Base-by-base conservation (phyloP, 306 rosid genomes). In the Sechiopsis laciniata region DNA sequence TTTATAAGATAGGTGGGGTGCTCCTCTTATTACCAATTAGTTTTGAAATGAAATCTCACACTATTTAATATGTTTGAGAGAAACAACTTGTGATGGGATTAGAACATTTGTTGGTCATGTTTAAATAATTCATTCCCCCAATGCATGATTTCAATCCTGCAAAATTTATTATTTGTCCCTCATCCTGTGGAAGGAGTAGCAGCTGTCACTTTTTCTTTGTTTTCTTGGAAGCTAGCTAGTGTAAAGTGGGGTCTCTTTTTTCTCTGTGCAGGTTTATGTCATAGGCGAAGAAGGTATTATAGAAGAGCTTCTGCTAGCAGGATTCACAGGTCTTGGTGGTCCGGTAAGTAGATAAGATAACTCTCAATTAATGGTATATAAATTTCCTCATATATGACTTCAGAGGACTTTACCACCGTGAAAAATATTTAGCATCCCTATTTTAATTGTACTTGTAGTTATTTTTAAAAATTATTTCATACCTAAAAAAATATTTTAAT, bases 251-350 rank as follows among this genome's bases (percentile, higher is more conserved):
- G 35, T 53, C 40, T 21, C 21, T 71, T 26, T 65, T 53, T 62
- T 76, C 77, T 74, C 62, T 73, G 48, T 77, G 78, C 84, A 94
- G 98, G 87, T 90, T 76, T 94, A 90, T 82, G 98, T 86, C 51
- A 87, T 94, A 35, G 98, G 98, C 14, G 94, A 81, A 68, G 89
- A 89, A 53, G 98, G 97, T 54, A 94, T 94, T 75, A 55, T 94
- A 78, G 95, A 94, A 73, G 98, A 94, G 79, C 71, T 94, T 82
- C 87, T 75, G 74, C 89, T 90, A 72, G 96, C 94, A 53, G 98
- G 98, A 62, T 85, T 81, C 87, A 86, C 96, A 24, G 98, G 84
- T 76, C 76, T 94, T 78, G 98, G 98, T 64, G 98, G 98, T 80
- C 95, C 96, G 3, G 98, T 94, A 82, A 82, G 93, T 80, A 63